Evolutionary conservation across 1,284 basidiomycete species (phyloP).

Genomic region (Cryptococcus neoformans): DNA sequence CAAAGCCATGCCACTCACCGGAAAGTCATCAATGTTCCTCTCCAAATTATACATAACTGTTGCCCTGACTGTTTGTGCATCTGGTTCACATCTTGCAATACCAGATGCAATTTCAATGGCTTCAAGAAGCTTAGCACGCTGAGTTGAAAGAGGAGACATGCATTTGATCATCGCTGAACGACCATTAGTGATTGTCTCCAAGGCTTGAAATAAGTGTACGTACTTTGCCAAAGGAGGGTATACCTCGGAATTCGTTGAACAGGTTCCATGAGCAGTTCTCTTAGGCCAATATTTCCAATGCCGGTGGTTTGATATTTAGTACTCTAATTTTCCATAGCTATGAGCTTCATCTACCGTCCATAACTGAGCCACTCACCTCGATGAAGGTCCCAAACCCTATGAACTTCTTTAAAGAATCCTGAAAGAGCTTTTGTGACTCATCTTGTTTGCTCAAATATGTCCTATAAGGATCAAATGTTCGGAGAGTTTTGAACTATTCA

Average conservation of each 20-base stretch:
- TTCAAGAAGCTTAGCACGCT: conserved; percentile 77
- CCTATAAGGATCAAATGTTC: conserved; percentile 85
- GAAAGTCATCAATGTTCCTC: conserved; percentile 85
- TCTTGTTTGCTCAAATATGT: conserved; percentile 90
- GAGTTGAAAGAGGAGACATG: conserved; percentile 71
- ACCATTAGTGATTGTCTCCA: conserved; percentile 8
- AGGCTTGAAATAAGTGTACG: conserved; percentile 1
- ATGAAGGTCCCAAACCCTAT: conserved; percentile 74
- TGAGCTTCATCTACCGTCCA: conserved; percentile 1
- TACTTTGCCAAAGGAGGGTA: conserved; percentile 80
- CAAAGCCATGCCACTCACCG: conserved; percentile 49
- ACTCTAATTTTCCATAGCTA: conserved; percentile 53
- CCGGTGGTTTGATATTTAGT: conserved; percentile 86
- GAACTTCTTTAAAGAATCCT: conserved; percentile 73
- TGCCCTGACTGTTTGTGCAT: conserved; percentile 84
- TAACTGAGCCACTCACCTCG: conserved; percentile 59
- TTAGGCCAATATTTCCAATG: conserved; percentile 77
- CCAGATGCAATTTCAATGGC: conserved; percentile 82
- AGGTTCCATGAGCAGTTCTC: conserved; percentile 97
- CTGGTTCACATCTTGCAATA: conserved; percentile 89
- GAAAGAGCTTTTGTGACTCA: conserved; percentile 86
- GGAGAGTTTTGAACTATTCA: conserved; percentile 63
- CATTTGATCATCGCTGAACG: conserved; percentile 70
- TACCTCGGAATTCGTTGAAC: conserved; percentile 98
- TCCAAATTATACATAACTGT: conserved; percentile 84